These are phyloP conservation scores for Carex parvula DNA, from an alignment of 176 grass and related monocot species.

Conservation along the genomic window DNA sequence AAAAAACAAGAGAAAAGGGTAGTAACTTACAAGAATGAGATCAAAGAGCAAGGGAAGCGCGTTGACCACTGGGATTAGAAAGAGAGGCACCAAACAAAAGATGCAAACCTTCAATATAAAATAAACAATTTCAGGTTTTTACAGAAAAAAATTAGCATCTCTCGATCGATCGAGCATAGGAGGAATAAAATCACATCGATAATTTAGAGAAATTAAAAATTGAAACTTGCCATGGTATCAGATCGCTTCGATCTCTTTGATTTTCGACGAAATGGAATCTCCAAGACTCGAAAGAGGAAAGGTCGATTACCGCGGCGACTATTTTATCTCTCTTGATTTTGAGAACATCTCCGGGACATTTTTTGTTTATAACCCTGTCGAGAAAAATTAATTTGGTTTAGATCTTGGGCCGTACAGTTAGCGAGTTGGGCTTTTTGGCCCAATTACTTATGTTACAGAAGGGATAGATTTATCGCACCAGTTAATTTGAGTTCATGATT, in stretches of 20 bases:
- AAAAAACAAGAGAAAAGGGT: not conserved
- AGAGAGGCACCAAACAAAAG: conserved; percentile 78
- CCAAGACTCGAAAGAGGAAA: not conserved
- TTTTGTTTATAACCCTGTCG: not conserved
- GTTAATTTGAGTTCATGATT: too few relatives aligned
- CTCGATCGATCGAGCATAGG: not conserved
- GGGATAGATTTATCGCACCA: too few relatives aligned
- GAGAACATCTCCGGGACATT: not conserved
- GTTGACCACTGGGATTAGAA: conserved; percentile 91
- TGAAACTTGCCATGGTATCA: conserved; percentile 37
- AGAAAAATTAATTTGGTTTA: not conserved
- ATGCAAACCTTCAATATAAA: conserved; percentile 52
- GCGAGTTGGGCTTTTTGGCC: not conserved
- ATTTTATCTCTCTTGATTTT: not conserved
- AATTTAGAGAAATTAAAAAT: not conserved
- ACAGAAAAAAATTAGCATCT: not conserved
- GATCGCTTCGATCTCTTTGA: conserved; percentile 8
- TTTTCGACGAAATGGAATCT: not conserved
- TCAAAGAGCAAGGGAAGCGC: conserved; percentile 84
- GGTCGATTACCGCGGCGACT: not conserved
- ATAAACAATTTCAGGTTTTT: not conserved
- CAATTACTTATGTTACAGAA: not conserved
- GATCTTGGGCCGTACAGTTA: not conserved
- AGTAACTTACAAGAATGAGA: conserved; percentile 60
- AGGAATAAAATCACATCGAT: not conserved